phyloP scores from a whole-genome alignment of 2,329 filamentous ascomycete genomes.

The Leptoxyphium fumago region DNA sequence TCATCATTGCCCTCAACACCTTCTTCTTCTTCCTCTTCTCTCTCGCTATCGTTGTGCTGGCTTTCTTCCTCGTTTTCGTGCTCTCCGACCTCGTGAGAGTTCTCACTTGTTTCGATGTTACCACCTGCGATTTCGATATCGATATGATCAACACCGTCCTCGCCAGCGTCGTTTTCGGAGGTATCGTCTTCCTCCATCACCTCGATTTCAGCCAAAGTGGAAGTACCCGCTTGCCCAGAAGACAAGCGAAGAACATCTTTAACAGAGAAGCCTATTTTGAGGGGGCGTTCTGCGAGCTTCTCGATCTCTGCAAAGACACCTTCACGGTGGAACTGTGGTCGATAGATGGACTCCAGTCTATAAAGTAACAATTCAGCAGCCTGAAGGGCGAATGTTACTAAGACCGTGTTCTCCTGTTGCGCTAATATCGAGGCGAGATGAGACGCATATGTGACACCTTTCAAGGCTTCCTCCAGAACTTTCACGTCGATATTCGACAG shows the following conservation, averaged over 20 bases:
- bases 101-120: slow-evolving; percentile 11
- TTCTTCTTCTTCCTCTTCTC: slow-evolving; percentile 1
- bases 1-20: slow-evolving; percentile 35
- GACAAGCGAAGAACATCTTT: slow-evolving; percentile 2
- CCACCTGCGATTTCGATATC: slow-evolving; percentile 1
- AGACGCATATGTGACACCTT: slow-evolving; percentile 83
- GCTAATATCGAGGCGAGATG: slow-evolving; percentile 90
- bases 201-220: slow-evolving; percentile 1
- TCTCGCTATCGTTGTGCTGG: slow-evolving; percentile 38
- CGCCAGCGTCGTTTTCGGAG: slow-evolving; percentile 20
- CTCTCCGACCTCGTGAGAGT: slow-evolving; percentile 12
- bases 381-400: slow-evolving; percentile 77
- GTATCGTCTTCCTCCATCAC: slow-evolving; percentile 21
- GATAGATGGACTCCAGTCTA: slow-evolving; percentile 74
- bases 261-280: slow-evolving; percentile 8
- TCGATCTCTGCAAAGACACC: slow-evolving; percentile 86
- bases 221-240: slow-evolving; percentile 1
- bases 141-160: slow-evolving; percentile 36
- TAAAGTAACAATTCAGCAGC: slow-evolving; percentile 77
- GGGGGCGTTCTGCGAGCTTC: slow-evolving; percentile 48
- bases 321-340: slow-evolving; percentile 93
- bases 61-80: slow-evolving; percentile 8
- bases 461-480: slow-evolving; percentile 73
- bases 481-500: slow-evolving; percentile 79
- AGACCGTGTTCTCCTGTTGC: slow-evolving; percentile 77